Conservation (phyloP, 2,329 filamentous ascomycete genomes). For the Fusarium sp. region DNA sequence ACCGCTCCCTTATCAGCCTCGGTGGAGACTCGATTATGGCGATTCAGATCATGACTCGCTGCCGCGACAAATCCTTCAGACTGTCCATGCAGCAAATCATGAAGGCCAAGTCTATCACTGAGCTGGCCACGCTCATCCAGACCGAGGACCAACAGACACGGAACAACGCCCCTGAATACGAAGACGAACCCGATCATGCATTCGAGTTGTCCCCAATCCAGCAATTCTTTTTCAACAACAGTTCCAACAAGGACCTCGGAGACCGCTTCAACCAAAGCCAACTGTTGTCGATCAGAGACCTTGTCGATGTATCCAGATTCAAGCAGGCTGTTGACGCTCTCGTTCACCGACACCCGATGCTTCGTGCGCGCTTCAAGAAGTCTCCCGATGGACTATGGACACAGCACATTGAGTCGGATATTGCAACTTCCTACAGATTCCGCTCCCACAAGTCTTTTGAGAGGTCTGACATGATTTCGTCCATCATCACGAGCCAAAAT, state of each 20-base stretch:
- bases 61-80: conserved; percentile 45
- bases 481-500: conserved; percentile 5
- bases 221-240: conserved; percentile 53
- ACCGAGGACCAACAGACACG: background rate
- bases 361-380: conserved; percentile 49
- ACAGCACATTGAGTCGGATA: conserved; percentile 40
- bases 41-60: conserved; percentile 57
- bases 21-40: conserved; percentile 60
- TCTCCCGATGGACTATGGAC: conserved; percentile 22
- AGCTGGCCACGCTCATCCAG: conserved; percentile 34
- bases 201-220: conserved; percentile 60
- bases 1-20: conserved; percentile 53
- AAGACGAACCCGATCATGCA: background rate
- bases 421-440: conserved; percentile 35
- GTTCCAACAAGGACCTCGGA: conserved; percentile 36
- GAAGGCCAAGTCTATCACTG: conserved; percentile 44
- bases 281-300: conserved; percentile 47
- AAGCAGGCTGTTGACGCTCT: conserved; percentile 40
- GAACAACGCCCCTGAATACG: background rate
- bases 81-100: conserved; percentile 51
- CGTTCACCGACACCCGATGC: conserved; percentile 51
- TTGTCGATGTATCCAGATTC: conserved; percentile 26
- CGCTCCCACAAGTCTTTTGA: conserved; percentile 24
- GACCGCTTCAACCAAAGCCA: conserved; percentile 61
- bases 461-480: background rate